Evolutionary conservation across 1,284 basidiomycete genomes (phyloP), one percentile per base, ranked within the genome.

Genomic region (Cutaneotrichosporon spelunceum): DNA sequence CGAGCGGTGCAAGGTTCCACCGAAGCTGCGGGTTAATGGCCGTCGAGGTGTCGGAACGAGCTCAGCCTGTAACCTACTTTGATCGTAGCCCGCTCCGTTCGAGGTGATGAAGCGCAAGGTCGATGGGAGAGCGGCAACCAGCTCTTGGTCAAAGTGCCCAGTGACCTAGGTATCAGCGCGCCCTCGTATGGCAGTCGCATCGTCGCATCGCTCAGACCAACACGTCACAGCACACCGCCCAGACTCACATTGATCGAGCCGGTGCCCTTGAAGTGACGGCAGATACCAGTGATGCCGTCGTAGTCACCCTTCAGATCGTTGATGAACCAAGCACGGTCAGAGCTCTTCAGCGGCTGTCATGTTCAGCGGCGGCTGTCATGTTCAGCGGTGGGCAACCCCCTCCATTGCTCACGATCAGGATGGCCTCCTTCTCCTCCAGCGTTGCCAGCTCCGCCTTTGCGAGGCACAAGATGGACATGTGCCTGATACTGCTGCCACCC

Each of bases 1-100:
- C 83, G 83, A 19, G 82, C 83, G 70, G 85, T 87, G 78, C 88
- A 89, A 3, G 87, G 87, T 2, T 78, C 73, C 6, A 91, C 85
- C 71, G 91, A 86, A 49, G 68, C 65, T 68, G 57, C 2, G n/a
- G 21, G 26, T 42, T n/a, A n/a, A 52, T 54, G 7, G n/a, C n/a
- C n/a, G 21, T 47, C 9, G 23, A 47, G 45, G 45, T n/a, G n/a
- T n/a, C n/a, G n/a, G n/a, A 45, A 45, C 14, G 9, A 19, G 7
- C n/a, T n/a, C n/a, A n/a, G n/a, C n/a, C n/a, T n/a, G n/a, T 19
- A 24, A 27, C 73, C 50, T 60, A 77, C 72, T 73, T 57, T 73
- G 71, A 49, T 75, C 73, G 47, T 70, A 70, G 6, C 69, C 69
- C 29, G 69, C 68, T 9, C 69, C 69, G 26, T 70, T 69, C n/a